These are phyloP conservation scores for Aspergillus melleus DNA, from an alignment of 2,329 filamentous ascomycete species.

Conservation along the genomic window DNA sequence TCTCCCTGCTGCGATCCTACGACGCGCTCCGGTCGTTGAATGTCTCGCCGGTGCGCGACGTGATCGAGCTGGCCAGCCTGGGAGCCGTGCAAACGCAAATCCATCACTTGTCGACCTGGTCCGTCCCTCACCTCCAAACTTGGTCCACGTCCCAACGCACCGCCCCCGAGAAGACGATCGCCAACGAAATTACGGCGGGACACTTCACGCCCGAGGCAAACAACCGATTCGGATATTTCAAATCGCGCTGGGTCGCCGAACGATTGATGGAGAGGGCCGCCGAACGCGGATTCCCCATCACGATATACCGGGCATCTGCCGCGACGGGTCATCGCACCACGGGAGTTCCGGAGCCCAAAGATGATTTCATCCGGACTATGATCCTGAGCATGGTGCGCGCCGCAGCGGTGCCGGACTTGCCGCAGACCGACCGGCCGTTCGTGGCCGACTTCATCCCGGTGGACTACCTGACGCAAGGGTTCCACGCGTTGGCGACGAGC, in stretches of 20 bases:
- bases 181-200: background rate
- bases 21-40: background rate
- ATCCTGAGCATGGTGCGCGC: background rate
- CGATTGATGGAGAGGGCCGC: background rate
- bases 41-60: background rate
- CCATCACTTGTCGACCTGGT: slow-evolving; percentile 7
- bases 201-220: background rate
- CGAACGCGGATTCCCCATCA: slow-evolving; percentile 1
- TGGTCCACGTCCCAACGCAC: background rate
- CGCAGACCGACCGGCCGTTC: background rate
- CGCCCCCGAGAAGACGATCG: background rate
- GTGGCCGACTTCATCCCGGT: slow-evolving; percentile 4
- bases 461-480: background rate
- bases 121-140: slow-evolving; percentile 3
- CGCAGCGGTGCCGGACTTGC: background rate
- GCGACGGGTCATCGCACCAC: background rate
- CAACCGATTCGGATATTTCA: slow-evolving; percentile 2
- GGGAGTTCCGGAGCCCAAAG: background rate
- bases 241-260: slow-evolving; percentile 4
- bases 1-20: slow-evolving; percentile 4
- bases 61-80: background rate
- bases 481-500: background rate
- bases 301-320: slow-evolving; percentile 3
- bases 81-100: background rate
- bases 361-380: slow-evolving; percentile 1